Evolutionary conservation across 2,329 filamentous ascomycete species (phyloP).

Genomic region (Fusarium denticulatum): DNA sequence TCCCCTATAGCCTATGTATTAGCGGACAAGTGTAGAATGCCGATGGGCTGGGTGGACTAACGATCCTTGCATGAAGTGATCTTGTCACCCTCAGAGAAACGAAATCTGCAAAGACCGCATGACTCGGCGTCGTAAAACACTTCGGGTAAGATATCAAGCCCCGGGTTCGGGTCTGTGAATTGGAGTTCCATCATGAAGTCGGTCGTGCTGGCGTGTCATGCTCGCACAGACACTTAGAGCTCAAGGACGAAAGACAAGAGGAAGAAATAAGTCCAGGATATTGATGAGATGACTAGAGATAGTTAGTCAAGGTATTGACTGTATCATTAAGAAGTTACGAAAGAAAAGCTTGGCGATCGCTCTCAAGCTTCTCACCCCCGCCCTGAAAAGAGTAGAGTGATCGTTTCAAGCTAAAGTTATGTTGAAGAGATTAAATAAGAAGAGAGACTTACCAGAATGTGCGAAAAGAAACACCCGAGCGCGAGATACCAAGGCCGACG

Average conservation of each 20-base stretch:
- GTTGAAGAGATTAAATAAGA: neutral
- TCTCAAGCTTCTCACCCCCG: neutral
- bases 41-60: too few species aligned
- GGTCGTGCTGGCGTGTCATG: neutral
- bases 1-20: too few species aligned
- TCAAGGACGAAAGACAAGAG: neutral
- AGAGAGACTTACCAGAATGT: neutral
- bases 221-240: neutral
- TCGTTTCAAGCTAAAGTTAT: accelerated
- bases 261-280: accelerated
- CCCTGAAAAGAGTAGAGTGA: neutral
- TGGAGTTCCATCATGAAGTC: neutral
- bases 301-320: neutral
- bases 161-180: neutral
- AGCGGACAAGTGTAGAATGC: too few species aligned
- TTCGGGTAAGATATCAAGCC: too few species aligned
- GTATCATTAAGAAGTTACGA: neutral
- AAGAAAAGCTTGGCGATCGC: neutral
- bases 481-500: too few species aligned
- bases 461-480: neutral
- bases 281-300: accelerated
- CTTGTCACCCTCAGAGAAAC: neutral
- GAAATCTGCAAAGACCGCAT: neutral
- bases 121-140: too few species aligned
- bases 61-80: too few species aligned